Evolutionary conservation across 305 asterid species (phyloP), one percentile per base, ranked within the genome.

Genomic region (Solanum hybrid): DNA sequence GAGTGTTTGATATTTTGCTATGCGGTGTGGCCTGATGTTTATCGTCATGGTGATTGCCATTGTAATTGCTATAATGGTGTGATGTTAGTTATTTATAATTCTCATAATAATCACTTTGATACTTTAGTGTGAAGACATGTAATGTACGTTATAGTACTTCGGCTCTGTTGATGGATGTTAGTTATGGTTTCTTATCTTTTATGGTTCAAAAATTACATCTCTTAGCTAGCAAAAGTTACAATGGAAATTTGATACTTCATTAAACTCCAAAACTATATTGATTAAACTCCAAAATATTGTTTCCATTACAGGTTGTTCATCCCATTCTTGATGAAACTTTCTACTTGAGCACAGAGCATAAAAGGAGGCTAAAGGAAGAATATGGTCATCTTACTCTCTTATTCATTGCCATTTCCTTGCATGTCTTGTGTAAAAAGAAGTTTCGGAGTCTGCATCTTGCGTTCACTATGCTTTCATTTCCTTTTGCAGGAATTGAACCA

Each of bases 301-400:
- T 84, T 36, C 31, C 57, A n/a, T 83, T 29, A 46, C 92, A 95
- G 98, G 93, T 95, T 40, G 92, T 93, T 86, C 98, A 96, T 90
- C 97, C 98, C 37, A 95, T 95, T 88, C 95, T 94, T 84, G 98
- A 95, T 90, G 96, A 94, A 92, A 89, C 97, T 42, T 90, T 96
- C 89, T 96, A 95, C 93, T 92, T 96, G 94, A 95, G 94, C 29
- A 71, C 89, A 88, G 95, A 94, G 93, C 98, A 95, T 90, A 95
- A 94, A 91, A 91, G 91, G 89, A 92, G 90, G 90, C 95, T 95
- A 16, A 96, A 94, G 92, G 95, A 94, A 91, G 98, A 96, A 92
- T 94, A 92, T 91, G 98, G 98, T 96, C 74, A 39, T 93, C 89
- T 77, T 90, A 89, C 78, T n/a, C 67, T 90, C 83, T 18, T 78